Conservation (phyloP, 768 basidiomycete species). For the Rhizopogon vulgaris region DNA sequence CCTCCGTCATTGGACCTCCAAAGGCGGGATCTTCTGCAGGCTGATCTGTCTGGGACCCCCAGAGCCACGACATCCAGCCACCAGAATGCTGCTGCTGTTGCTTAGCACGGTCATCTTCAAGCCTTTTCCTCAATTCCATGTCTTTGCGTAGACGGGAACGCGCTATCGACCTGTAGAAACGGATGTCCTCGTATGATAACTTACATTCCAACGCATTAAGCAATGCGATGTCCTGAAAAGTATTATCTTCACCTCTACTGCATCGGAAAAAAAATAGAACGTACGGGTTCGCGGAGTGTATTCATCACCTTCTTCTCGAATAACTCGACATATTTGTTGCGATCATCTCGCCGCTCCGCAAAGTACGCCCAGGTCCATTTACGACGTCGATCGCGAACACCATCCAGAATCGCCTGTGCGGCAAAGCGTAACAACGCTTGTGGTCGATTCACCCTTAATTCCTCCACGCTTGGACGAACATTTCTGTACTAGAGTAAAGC, state of each 20-base stretch:
- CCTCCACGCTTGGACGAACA: slow-evolving; percentile 63
- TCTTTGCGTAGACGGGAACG: slow-evolving; percentile 86
- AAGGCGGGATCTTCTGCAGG: slow-evolving; percentile 51
- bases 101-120: slow-evolving; percentile 62
- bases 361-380: slow-evolving; percentile 95
- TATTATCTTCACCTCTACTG: neutral
- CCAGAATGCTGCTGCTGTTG: slow-evolving; percentile 43
- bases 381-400: slow-evolving; percentile 73
- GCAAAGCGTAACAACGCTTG: slow-evolving; percentile 76
- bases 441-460: slow-evolving; percentile 53
- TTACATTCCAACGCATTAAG: slow-evolving; percentile 72
- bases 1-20: slow-evolving; percentile 72
- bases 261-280: slow-evolving; percentile 12
- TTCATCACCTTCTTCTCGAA: slow-evolving; percentile 72
- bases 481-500: slow-evolving; percentile 55
- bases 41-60: slow-evolving; percentile 46
- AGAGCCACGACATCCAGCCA: slow-evolving; percentile 74
- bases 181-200: slow-evolving; percentile 88
- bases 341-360: slow-evolving; percentile 79
- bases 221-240: slow-evolving; percentile 40
- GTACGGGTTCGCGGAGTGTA: slow-evolving; percentile 48
- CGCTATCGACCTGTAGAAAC: slow-evolving; percentile 95
- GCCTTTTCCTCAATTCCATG: slow-evolving; percentile 55
- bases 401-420: slow-evolving; percentile 68
- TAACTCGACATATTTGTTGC: slow-evolving; percentile 76